Conservation (phyloP, 306 rosid genomes). For the Corylus avellana region DNA sequence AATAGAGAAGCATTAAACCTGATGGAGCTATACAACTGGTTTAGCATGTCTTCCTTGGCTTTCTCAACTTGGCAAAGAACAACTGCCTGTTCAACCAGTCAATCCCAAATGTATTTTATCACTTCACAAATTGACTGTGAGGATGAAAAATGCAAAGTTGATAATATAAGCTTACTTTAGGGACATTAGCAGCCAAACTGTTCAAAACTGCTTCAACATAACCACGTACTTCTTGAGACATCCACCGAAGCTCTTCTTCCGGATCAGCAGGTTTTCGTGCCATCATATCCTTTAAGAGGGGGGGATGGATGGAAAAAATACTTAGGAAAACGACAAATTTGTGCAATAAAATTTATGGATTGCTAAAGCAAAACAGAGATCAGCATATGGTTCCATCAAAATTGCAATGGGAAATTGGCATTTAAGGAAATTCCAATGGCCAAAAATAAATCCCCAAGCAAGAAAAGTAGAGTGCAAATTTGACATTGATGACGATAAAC, state of each 20-base stretch:
- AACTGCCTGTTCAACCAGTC: conserved; percentile 77
- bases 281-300: conserved; percentile 74
- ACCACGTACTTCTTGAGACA: conserved; percentile 99
- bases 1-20: conserved; percentile 50
- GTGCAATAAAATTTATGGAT: not conserved
- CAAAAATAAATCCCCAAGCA: not conserved
- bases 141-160: not conserved
- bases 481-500: not conserved
- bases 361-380: not conserved
- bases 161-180: conserved; percentile 58
- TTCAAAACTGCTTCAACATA: conserved; percentile 96
- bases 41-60: conserved; percentile 97
- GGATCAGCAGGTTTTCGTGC: conserved; percentile 95
- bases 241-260: conserved; percentile 98
- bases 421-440: not conserved
- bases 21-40: conserved; percentile 90
- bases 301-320: not conserved
- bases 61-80: conserved; percentile 98
- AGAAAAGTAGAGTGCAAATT: not conserved
- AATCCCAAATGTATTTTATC: conserved; percentile 27
- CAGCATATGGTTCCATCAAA: not conserved
- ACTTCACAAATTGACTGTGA: conserved; percentile 15
- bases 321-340: not conserved
- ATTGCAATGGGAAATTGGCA: not conserved
- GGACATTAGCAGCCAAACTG: conserved; percentile 99